Percentiles rank a stretch among this genome's conserved stretches.
Evolutionary conservation across 495 filamentous ascomycete species (phyloP).

Genomic region (Aspergillus kassunensis): DNA sequence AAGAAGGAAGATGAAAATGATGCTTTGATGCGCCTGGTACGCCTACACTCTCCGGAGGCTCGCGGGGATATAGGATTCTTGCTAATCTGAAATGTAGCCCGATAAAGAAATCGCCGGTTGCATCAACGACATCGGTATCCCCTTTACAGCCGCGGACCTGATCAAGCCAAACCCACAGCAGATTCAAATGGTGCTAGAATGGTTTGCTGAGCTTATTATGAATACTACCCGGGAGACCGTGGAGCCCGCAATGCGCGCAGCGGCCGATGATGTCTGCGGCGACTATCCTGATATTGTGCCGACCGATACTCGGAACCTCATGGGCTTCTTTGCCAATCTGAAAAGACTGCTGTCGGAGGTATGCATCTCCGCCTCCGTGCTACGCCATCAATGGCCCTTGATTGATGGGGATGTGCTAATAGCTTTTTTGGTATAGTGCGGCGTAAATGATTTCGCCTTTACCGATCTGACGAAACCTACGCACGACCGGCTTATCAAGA

Average conservation of each 20-base stretch:
- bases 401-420: conserved; percentile 7
- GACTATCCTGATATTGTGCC: conserved; percentile 78
- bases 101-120: conserved; percentile 93
- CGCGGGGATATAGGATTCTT: not conserved
- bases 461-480: conserved; percentile 85
- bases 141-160: conserved; percentile 82
- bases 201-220: conserved; percentile 91
- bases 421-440: conserved; percentile 53
- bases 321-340: conserved; percentile 86
- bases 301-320: conserved; percentile 80
- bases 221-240: conserved; percentile 86
- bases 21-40: conserved; percentile 81
- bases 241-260: conserved; percentile 90
- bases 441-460: conserved; percentile 90
- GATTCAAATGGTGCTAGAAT: conserved; percentile 95
- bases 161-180: conserved; percentile 90
- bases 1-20: conserved; percentile 80
- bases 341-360: conserved; percentile 71
- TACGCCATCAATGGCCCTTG: no score
- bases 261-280: conserved; percentile 78
- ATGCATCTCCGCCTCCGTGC: conserved; percentile 4
- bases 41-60: conserved; percentile 11
- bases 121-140: conserved; percentile 92
- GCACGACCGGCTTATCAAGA: conserved; percentile 78
- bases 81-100: conserved; percentile 39